phyloP scores from a whole-genome alignment of 73 alveolate species.

The Uronychia binucleata region DNA sequence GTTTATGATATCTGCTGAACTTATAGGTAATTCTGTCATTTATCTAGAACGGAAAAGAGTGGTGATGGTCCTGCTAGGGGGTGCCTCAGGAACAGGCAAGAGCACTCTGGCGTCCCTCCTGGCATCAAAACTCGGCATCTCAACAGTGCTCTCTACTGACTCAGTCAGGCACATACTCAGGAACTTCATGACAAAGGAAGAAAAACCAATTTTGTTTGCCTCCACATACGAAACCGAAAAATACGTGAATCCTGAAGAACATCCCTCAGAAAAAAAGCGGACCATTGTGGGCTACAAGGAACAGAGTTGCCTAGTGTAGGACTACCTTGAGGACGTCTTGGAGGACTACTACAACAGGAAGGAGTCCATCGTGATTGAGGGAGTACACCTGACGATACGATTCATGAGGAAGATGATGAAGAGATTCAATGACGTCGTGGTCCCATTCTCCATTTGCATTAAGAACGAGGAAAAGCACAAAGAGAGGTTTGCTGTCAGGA shows the following conservation, averaged over 20 bases:
- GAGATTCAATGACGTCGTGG: slow-evolving; percentile 60
- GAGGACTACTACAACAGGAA: slow-evolving; percentile 59
- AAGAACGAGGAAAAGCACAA: slow-evolving; percentile 79
- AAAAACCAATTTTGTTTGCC: slow-evolving; percentile 78
- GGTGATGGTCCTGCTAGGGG: slow-evolving; percentile 76
- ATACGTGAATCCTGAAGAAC: slow-evolving; percentile 40
- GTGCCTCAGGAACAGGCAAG: slow-evolving; percentile 91
- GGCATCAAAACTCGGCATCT: slow-evolving; percentile 77
- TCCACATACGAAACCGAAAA: slow-evolving; percentile 85
- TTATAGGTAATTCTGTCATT: neutral
- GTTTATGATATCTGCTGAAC: neutral
- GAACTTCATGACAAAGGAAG: slow-evolving; percentile 75
- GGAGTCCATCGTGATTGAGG: slow-evolving; percentile 82
- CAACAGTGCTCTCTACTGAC: slow-evolving; percentile 81
- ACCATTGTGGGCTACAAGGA: slow-evolving; percentile 76
- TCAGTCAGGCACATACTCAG: slow-evolving; percentile 84
- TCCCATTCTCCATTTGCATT: slow-evolving; percentile 80
- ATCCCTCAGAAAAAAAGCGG: slow-evolving; percentile 63
- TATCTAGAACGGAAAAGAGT: slow-evolving; percentile 44
- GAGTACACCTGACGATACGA: slow-evolving; percentile 82
- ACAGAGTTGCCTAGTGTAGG: slow-evolving; percentile 68
- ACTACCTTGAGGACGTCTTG: slow-evolving; percentile 70
- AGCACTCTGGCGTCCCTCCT: slow-evolving; percentile 79
- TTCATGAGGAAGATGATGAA: slow-evolving; percentile 72
- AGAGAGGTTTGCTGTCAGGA: slow-evolving; percentile 87